Base-by-base conservation (phyloP, 2,329 filamentous ascomycete species). In the Aspergillus puulaauensis region DNA sequence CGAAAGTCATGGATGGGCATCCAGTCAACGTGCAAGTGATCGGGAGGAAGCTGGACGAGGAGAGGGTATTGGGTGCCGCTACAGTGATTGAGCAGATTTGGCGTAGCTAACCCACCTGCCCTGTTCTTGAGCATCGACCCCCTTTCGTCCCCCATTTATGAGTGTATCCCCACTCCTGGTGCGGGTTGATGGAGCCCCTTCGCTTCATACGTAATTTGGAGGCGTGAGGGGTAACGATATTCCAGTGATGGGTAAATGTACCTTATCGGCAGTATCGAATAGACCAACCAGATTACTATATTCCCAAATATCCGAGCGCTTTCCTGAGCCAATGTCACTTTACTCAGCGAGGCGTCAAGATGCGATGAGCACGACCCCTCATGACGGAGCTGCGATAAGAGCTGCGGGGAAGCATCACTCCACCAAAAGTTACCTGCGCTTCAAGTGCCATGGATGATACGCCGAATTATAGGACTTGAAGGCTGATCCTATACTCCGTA, bases 11-110 rank as follows among this genome's bases (percentile, higher is more conserved):
- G 58, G 68, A 78, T 39, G 74, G 73, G 0, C 71, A 82, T 51
- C 82, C 83, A 0, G 75, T 86, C 7, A 79, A 79, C 2, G 59
- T 86, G 33, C 83, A 86, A 67, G 73, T 86, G 21, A 74, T 84
- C 12, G 80, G 80, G 6, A 73, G 75, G 23, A 79, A 77, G 53
- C 71, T 83, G 15, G 77, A 86, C 46, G 83, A 86, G 57, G 83
- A 86, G 65, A 84, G 78, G 66, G 73, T 84, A 0, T 64, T 85
- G 12, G 81, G 77, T 2, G 71, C 75, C 50, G 79, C 76, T 40
- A 66, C 59, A 21, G 57, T 59, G 8, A 63, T 72, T 48, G 68
- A 73, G 61, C 62, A 61, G 23, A 54, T 69, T 12, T 72, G 65
- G 68, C 52, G 45, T 12, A 59, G 48, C 45, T 47, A 46, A 46